Conservation (phyloP, 805 yeast species). For the Nakazawaea ernobii region DNA sequence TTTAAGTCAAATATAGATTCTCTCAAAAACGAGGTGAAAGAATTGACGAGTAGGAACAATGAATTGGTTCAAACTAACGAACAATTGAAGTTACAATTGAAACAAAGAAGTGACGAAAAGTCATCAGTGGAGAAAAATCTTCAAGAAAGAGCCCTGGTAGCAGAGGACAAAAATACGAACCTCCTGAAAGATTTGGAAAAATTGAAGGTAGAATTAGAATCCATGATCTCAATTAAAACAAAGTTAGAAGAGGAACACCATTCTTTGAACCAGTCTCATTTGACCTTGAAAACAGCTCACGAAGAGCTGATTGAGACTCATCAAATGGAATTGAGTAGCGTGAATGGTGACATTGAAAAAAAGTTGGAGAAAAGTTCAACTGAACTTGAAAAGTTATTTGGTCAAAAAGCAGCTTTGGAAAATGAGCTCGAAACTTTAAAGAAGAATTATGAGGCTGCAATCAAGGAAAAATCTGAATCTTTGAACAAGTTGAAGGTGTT, state of each 20-base stretch:
- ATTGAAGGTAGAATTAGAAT: background rate
- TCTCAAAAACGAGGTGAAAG: background rate
- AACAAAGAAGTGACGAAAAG: background rate
- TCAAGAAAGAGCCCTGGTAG: background rate
- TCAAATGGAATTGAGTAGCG: conserved; percentile 7
- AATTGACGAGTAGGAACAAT: background rate
- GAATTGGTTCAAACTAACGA: background rate
- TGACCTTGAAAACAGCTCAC: background rate
- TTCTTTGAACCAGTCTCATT: background rate
- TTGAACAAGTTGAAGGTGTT: background rate
- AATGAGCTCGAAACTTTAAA: too few species aligned
- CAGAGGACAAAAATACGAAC: background rate
- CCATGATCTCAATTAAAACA: background rate
- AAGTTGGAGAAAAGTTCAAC: background rate
- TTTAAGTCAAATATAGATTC: conserved; percentile 3
- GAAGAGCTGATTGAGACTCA: conserved; percentile 2
- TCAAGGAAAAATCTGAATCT: background rate
- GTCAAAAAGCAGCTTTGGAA: too few species aligned
- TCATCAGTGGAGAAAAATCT: background rate
- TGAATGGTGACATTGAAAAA: background rate
- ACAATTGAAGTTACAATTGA: background rate
- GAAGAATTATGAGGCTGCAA: background rate
- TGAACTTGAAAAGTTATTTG: background rate
- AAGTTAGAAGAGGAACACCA: background rate
- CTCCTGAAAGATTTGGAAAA: background rate